Percentiles rank a stretch among this genome's conserved stretches.
Evolutionary conservation across 2,329 filamentous ascomycete genomes (phyloP).

Genomic region (Apiospora arundinis): DNA sequence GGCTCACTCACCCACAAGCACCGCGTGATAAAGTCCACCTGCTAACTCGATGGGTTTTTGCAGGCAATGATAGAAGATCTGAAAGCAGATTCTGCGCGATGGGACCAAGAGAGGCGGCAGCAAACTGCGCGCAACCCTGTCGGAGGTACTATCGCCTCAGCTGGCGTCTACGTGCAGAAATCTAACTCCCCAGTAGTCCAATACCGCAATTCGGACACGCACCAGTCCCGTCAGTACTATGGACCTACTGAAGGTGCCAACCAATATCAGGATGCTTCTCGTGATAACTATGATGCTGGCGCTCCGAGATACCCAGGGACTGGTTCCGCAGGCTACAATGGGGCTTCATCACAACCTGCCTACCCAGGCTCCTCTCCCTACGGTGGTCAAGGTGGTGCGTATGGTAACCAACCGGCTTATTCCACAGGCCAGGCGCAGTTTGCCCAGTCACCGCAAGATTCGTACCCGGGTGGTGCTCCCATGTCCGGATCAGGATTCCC

Average conservation of each 20-base stretch:
- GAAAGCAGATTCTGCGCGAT: slow-evolving; percentile 66
- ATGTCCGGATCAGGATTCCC: slow-evolving; percentile 36
- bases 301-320: slow-evolving; percentile 57
- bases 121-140: slow-evolving; percentile 58
- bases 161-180: slow-evolving; percentile 57
- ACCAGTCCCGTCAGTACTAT: slow-evolving; percentile 52
- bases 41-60: neutral
- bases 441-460: slow-evolving; percentile 33
- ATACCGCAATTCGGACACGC: slow-evolving; percentile 62
- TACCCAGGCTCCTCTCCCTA: slow-evolving; percentile 41
- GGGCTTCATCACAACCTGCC: slow-evolving; percentile 43
- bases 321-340: slow-evolving; percentile 56
- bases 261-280: slow-evolving; percentile 41
- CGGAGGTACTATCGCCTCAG: slow-evolving; percentile 65
- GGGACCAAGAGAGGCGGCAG: slow-evolving; percentile 65
- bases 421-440: slow-evolving; percentile 37
- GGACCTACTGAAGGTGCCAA: slow-evolving; percentile 47
- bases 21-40: neutral
- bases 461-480: slow-evolving; percentile 33
- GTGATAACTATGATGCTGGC: slow-evolving; percentile 48
- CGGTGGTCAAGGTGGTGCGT: slow-evolving; percentile 37
- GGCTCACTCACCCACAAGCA: slow-evolving; percentile 38
- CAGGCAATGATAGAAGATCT: slow-evolving; percentile 69
- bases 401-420: slow-evolving; percentile 37
- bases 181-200: slow-evolving; percentile 67